These are phyloP conservation scores for Claviceps pazoutovae DNA, from an alignment of 2,329 filamentous ascomycete species.

Conservation along the genomic window DNA sequence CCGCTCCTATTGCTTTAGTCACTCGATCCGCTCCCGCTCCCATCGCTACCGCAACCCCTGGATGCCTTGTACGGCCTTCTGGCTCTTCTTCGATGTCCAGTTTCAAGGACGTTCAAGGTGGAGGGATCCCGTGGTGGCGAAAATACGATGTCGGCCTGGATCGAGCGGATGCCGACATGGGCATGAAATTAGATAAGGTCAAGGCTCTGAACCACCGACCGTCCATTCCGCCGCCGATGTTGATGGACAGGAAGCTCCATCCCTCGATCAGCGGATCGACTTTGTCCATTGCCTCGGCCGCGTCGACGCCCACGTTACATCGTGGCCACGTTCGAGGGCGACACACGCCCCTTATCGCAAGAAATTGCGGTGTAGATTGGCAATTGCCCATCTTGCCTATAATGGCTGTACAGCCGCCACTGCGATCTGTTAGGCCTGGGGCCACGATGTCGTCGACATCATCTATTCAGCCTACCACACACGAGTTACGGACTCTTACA, in stretches of 20 bases:
- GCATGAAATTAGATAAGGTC: too few relatives aligned
- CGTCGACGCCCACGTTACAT: background rate
- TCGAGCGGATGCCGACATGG: too few relatives aligned
- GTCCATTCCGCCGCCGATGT: too few relatives aligned
- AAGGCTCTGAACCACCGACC: too few relatives aligned
- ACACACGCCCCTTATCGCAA: background rate
- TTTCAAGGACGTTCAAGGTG: too few relatives aligned
- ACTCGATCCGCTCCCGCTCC: too few relatives aligned
- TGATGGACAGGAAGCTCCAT: background rate
- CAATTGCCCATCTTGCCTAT: background rate
- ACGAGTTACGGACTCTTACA: background rate
- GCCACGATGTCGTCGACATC: background rate
- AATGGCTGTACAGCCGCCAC: background rate
- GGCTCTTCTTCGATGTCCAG: too few relatives aligned
- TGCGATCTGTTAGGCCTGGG: background rate
- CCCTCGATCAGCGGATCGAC: slow-evolving; percentile 1
- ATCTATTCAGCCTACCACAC: background rate
- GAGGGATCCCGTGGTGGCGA: too few relatives aligned
- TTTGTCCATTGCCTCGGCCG: background rate
- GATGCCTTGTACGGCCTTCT: too few relatives aligned
- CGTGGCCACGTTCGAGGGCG: background rate
- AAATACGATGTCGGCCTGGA: too few relatives aligned
- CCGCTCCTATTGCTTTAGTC: background rate
- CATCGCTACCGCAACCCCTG: too few relatives aligned
- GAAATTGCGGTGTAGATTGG: background rate